Conservation (phyloP, 2,329 filamentous ascomycete genomes). For the Raffaelea albimanens region DNA sequence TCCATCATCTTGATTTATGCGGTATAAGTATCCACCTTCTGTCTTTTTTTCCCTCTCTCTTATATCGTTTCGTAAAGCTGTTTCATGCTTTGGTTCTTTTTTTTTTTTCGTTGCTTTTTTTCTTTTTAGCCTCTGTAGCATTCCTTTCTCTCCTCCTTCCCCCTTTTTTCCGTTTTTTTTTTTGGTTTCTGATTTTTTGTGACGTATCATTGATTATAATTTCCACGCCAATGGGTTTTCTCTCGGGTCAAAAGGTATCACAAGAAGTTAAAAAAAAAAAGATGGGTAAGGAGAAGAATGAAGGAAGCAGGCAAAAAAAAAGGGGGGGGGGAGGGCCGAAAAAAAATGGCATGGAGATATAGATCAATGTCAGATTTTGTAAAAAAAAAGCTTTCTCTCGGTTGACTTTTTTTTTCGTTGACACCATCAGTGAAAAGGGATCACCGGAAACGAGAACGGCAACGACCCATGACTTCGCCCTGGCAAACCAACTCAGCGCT, state of each 20-base stretch:
- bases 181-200: neutral
- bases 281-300: neutral
- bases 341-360: too few species aligned
- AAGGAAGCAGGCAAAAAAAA: neutral
- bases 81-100: neutral
- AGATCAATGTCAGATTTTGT: too few species aligned
- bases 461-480: constrained; percentile 96
- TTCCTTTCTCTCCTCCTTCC: neutral
- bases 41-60: too few species aligned
- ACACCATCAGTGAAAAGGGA: too few species aligned
- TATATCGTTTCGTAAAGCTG: too few species aligned
- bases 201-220: neutral
- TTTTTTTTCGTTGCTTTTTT: neutral
- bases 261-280: neutral
- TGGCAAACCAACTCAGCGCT: constrained; percentile 98
- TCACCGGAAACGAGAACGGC: constrained; percentile 77
- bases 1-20: too few species aligned
- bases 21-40: too few species aligned
- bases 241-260: constrained; percentile 2
- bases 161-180: neutral
- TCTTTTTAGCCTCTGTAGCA: neutral
- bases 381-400: too few species aligned
- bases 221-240: neutral
- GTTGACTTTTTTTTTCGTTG: too few species aligned
- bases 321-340: neutral